These are phyloP conservation scores for Podospora bellae-mahoneyi DNA, from an alignment of 495 filamentous ascomycete genomes.

Conservation along the genomic window DNA sequence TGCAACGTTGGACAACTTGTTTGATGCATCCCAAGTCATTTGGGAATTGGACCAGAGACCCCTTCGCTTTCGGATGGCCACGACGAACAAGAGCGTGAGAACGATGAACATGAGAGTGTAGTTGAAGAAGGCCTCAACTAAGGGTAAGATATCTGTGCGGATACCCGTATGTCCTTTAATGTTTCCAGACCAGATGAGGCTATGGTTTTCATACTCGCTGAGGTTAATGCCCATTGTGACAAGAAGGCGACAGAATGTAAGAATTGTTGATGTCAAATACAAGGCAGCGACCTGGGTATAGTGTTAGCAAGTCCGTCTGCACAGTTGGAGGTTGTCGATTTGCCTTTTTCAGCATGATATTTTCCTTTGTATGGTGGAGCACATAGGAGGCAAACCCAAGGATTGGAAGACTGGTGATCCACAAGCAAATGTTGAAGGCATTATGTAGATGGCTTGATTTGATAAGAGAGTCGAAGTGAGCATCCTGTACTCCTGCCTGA, in stretches of 20 bases:
- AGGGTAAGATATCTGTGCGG: neutral
- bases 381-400: constrained; percentile 12
- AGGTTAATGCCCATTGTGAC: constrained; percentile 13
- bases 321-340: neutral
- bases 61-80: constrained; percentile 15
- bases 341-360: constrained; percentile 16
- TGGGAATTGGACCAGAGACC: constrained; percentile 22
- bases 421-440: constrained; percentile 14
- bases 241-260: constrained; percentile 18
- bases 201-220: neutral
- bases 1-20: neutral
- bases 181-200: neutral
- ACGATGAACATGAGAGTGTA: constrained; percentile 19
- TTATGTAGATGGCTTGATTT: neutral
- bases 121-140: constrained; percentile 19
- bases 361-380: constrained; percentile 13
- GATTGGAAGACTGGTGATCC: constrained; percentile 20
- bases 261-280: constrained; percentile 18
- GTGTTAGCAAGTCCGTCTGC: neutral
- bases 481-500: neutral
- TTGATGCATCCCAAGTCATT: constrained; percentile 6
- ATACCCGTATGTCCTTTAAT: neutral
- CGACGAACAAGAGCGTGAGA: constrained; percentile 20
- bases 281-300: constrained; percentile 15
- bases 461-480: neutral